Percentiles rank a stretch among this genome's conserved stretches.
Evolutionary conservation across 1,284 basidiomycete genomes (phyloP).

Genomic region (Malassezia cuniculi): DNA sequence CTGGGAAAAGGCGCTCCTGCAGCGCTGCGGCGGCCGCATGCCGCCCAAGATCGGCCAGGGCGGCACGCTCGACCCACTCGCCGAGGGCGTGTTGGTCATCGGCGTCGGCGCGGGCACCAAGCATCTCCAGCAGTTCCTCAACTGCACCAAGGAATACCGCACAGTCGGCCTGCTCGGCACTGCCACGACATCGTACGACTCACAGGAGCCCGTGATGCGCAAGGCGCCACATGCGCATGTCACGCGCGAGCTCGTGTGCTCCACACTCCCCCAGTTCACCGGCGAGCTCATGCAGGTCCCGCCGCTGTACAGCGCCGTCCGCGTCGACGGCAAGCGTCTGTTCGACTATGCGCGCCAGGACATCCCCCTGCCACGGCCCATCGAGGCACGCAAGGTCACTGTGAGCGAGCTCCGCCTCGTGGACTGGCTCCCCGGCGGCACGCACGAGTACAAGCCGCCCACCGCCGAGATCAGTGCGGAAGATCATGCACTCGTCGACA

Average conservation of each 20-base stretch:
- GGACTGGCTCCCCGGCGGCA: slow-evolving; percentile 31
- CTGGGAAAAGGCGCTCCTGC: slow-evolving; percentile 15
- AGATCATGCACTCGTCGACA: slow-evolving; percentile 28
- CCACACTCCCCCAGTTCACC: slow-evolving; percentile 61
- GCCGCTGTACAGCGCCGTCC: slow-evolving; percentile 71
- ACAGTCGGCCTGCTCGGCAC: slow-evolving; percentile 83
- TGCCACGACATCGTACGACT: slow-evolving; percentile 88
- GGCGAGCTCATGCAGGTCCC: slow-evolving; percentile 70
- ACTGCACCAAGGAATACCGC: slow-evolving; percentile 76
- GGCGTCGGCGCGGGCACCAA: slow-evolving; percentile 86
- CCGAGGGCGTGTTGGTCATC: slow-evolving; percentile 77
- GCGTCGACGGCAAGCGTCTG: slow-evolving; percentile 91
- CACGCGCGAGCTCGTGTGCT: slow-evolving; percentile 60
- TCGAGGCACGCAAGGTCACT: slow-evolving; percentile 70
- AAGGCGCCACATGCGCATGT: slow-evolving; percentile 68
- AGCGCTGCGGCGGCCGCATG: slow-evolving; percentile 7
- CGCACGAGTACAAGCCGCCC: slow-evolving; percentile 30
- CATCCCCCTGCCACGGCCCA: slow-evolving; percentile 78
- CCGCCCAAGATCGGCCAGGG: slow-evolving; percentile 69
- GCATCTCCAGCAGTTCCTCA: slow-evolving; percentile 67
- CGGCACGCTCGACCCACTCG: slow-evolving; percentile 89
- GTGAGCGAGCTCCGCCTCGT: slow-evolving; percentile 64
- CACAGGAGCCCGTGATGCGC: slow-evolving; percentile 52
- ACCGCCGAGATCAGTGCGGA: slow-evolving; percentile 26
- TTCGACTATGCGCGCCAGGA: slow-evolving; percentile 91